A percentile compares a stretch with the other conserved stretches of the same genome.
phyloP scores from a whole-genome alignment of 2,329 filamentous ascomycete species.

The Tolypocladium guangdongense region DNA sequence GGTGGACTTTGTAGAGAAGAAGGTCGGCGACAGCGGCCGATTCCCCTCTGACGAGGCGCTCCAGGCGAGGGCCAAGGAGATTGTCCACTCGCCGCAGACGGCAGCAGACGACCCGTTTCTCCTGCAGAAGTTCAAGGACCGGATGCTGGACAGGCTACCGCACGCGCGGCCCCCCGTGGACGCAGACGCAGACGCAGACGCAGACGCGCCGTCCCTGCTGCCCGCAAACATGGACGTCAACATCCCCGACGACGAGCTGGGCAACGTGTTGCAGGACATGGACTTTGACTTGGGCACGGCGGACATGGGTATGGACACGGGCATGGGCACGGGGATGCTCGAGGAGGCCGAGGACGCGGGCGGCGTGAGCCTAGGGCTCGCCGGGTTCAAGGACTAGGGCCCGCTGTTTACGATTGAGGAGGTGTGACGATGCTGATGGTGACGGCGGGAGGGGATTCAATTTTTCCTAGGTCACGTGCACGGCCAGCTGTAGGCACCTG shows the following conservation, averaged over 20 bases:
- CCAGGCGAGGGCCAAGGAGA: slow-evolving; percentile 33
- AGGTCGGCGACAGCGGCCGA: slow-evolving; percentile 23
- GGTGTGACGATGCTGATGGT: background rate
- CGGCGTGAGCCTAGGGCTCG: slow-evolving; percentile 13
- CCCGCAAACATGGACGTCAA: slow-evolving; percentile 22
- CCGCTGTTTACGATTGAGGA: background rate
- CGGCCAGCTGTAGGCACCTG: too few relatives aligned
- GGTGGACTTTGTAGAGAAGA: slow-evolving; percentile 32
- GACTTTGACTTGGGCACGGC: slow-evolving; percentile 27
- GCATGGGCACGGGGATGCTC: slow-evolving; percentile 6
- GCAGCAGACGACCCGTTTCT: slow-evolving; percentile 43
- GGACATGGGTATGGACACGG: slow-evolving; percentile 9
- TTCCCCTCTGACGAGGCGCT: slow-evolving; percentile 39
- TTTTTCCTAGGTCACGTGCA: too few relatives aligned
- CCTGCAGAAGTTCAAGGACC: slow-evolving; percentile 41
- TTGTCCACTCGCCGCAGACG: slow-evolving; percentile 34
- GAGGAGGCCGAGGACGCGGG: slow-evolving; percentile 18
- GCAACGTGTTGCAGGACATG: slow-evolving; percentile 31
- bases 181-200: background rate
- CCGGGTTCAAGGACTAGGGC: background rate
- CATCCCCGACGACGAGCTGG: slow-evolving; percentile 27
- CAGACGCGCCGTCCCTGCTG: slow-evolving; percentile 7
- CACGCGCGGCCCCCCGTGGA: slow-evolving; percentile 3
- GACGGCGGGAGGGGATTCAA: background rate
- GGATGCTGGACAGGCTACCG: slow-evolving; percentile 23